Base-by-base conservation (phyloP, 768 basidiomycete genomes). In the Macrocybe gigantea region DNA sequence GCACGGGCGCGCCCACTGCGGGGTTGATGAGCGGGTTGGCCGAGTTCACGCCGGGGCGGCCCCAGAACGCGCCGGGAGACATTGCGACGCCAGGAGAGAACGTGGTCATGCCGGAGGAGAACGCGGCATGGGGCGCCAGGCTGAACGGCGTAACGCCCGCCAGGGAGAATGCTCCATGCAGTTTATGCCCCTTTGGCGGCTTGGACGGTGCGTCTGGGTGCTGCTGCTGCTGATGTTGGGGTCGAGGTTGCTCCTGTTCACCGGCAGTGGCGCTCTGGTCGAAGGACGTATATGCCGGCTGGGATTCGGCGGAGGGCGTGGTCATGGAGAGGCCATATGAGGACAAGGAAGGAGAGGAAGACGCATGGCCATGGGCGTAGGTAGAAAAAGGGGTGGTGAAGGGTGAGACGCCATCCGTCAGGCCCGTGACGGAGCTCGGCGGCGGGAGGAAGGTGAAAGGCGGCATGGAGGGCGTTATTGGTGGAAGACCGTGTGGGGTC, bases 401-500 rank as follows among this genome's bases (percentile, higher is more conserved):
- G 4, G 22, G 4, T 22, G 22, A 22, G 22, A 22, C 22, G 22
- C 22, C 22, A 4, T 22, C 22, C 4, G 22, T 22, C 22, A 22
- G 22, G 22, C 22, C 22, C 1, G 22, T 22, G 22, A 22, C 22
- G 22, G 22, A 22, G 22, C 22, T 22, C 1, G 22, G 4, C 6
- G 79, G 79, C 12, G 79, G 74, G 34, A 85, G 72, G 64, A 96
- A 94, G 9, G 82, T 84, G 67, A 96, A 98, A 5, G 91, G 83
- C 1, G 95, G 95, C 94, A 98, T 97, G 51, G 87, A 88, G 0
- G 94, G 93, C n/a, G 94, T 96, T 59, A 96, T 92, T 1, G 90
- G 87, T 10, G 89, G 88, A n/a, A 93, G 68, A 0, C 88, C 87
- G 53, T 83, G 79, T n/a, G 85, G 85, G 7, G 86, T 89, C 52